Evolutionary conservation across 2,329 filamentous ascomycete species (phyloP).

Genomic region (Phialophora verrucosa): DNA sequence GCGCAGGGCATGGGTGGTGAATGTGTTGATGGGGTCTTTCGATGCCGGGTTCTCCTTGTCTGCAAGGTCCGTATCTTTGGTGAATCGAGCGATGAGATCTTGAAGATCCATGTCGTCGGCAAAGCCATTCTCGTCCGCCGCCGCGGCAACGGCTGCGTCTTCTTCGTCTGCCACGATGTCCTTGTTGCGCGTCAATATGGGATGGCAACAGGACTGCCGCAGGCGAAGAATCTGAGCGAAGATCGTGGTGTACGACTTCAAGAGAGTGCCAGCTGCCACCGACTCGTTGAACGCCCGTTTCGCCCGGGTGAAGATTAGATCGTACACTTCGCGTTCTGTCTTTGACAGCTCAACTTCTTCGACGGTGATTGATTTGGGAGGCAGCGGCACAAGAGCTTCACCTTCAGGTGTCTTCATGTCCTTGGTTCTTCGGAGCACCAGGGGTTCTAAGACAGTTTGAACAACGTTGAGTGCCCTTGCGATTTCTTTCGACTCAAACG

Average conservation of each 20-base stretch:
- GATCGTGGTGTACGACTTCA: slow-evolving; percentile 96
- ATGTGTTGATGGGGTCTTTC: slow-evolving; percentile 69
- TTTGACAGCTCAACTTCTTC: slow-evolving; percentile 85
- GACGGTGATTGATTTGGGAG: slow-evolving; percentile 80
- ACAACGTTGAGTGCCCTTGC: slow-evolving; percentile 93
- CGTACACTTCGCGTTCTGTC: slow-evolving; percentile 87
- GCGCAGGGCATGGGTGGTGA: slow-evolving; percentile 83
- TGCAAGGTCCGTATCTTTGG: slow-evolving; percentile 67
- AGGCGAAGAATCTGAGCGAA: slow-evolving; percentile 95
- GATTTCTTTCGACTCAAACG: slow-evolving; percentile 95
- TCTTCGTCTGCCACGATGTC: slow-evolving; percentile 86
- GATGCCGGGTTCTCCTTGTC: slow-evolving; percentile 55
- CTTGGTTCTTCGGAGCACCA: slow-evolving; percentile 95
- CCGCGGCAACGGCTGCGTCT: slow-evolving; percentile 67
- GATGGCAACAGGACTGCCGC: slow-evolving; percentile 93
- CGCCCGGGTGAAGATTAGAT: slow-evolving; percentile 82
- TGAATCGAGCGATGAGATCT: slow-evolving; percentile 82
- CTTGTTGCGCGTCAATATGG: slow-evolving; percentile 83
- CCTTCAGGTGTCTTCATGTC: slow-evolving; percentile 97
- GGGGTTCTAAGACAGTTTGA: slow-evolving; percentile 90
- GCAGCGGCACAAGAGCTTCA: slow-evolving; percentile 78
- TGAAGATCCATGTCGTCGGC: slow-evolving; percentile 96
- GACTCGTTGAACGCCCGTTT: slow-evolving; percentile 86
- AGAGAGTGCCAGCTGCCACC: slow-evolving; percentile 85
- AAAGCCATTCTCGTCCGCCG: slow-evolving; percentile 78